Evolutionary conservation across 108 stramenopile species (phyloP).

Genomic region (Stephanodiscus triporus): DNA sequence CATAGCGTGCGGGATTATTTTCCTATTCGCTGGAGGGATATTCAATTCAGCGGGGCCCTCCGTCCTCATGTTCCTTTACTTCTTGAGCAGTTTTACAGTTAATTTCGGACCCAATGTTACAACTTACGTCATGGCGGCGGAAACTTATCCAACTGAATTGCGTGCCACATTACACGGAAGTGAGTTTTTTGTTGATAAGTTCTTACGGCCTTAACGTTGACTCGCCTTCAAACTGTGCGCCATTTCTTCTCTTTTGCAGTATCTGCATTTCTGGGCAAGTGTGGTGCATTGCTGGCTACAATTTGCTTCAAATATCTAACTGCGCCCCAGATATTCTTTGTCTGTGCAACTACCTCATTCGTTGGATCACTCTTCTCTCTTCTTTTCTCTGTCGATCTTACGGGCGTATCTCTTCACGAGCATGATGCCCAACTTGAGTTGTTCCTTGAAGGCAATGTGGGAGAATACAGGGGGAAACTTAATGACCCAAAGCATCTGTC

Average conservation of each 20-base stretch:
- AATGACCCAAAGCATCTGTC: constrained; percentile 31
- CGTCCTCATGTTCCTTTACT: constrained; percentile 20
- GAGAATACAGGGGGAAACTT: constrained; percentile 28
- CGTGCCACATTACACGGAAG: constrained; percentile 29
- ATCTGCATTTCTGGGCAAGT: constrained; percentile 34
- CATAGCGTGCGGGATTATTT: constrained; percentile 16
- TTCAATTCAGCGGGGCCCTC: constrained; percentile 11
- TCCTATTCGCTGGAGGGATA: constrained; percentile 7
- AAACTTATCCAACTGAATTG: constrained; percentile 41
- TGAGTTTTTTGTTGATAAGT: neutral
- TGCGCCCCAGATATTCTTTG: constrained; percentile 21
- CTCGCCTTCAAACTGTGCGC: neutral
- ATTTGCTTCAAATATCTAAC: constrained; percentile 14
- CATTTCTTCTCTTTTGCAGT: neutral
- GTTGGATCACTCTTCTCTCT: constrained; percentile 20
- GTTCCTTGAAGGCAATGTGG: constrained; percentile 32
- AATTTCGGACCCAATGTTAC: constrained; percentile 23
- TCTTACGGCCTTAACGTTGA: neutral
- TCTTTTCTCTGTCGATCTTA: constrained; percentile 33
- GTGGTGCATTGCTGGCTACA: constrained; percentile 28
- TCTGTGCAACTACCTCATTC: constrained; percentile 5
- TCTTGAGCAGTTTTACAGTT: constrained; percentile 23
- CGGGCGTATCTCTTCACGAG: constrained; percentile 27
- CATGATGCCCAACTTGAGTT: constrained; percentile 41
- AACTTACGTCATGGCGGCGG: constrained; percentile 36